Conservation (phyloP, 2,329 filamentous ascomycete genomes). For the Tolypocladium nubicola region DNA sequence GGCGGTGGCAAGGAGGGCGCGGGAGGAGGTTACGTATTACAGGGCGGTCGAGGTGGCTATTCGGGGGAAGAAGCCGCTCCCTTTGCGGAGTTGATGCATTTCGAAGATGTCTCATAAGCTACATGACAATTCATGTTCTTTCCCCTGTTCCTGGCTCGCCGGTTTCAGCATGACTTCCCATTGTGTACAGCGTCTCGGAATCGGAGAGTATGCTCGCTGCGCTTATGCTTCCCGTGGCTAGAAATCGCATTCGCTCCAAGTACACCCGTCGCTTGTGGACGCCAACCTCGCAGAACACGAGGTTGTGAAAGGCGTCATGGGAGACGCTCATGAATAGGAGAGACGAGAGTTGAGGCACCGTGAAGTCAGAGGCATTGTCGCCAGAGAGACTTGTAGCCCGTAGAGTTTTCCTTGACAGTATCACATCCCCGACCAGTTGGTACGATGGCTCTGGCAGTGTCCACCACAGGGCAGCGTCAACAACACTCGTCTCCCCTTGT, state of each 20-base stretch:
- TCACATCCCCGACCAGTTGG: background rate
- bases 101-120: background rate
- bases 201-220: background rate
- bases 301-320: slow-evolving; percentile 2
- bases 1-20: background rate
- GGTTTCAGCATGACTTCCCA: background rate
- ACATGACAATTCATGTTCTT: background rate
- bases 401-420: background rate
- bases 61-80: slow-evolving; percentile 2
- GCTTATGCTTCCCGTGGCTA: background rate
- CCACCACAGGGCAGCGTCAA: background rate
- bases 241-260: slow-evolving; percentile 5
- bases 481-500: background rate
- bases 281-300: slow-evolving; percentile 10
- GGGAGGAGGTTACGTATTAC: slow-evolving; percentile 8
- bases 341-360: background rate
- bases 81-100: background rate
- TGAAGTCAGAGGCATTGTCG: background rate
- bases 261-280: slow-evolving; percentile 11
- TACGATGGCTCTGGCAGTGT: background rate
- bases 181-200: background rate
- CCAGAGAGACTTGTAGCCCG: background rate
- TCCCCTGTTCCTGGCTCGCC: background rate
- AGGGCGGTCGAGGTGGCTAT: slow-evolving; percentile 8
- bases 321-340: background rate